A percentile compares a stretch with the other conserved stretches of the same genome.
Conservation (phyloP, 2,329 filamentous ascomycete species). For the Sarocladiaceae sp. region DNA sequence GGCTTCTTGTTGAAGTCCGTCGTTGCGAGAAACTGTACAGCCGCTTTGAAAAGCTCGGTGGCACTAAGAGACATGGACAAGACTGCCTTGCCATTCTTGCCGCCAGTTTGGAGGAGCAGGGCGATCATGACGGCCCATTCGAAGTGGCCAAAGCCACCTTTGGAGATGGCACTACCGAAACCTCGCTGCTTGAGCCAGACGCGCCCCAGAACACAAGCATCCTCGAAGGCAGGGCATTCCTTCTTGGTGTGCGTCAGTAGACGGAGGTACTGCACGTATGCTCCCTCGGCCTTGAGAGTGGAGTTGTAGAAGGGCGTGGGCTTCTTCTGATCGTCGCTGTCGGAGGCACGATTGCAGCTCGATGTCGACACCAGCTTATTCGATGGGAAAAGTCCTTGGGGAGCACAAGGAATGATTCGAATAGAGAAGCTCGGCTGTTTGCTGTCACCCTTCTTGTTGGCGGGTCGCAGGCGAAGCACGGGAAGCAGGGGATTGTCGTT, state of each 20-base stretch:
- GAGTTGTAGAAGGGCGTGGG: slow-evolving; percentile 86
- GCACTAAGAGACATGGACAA: slow-evolving; percentile 78
- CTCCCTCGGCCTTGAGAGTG: slow-evolving; percentile 70
- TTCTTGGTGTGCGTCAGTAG: slow-evolving; percentile 64
- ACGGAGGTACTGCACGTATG: slow-evolving; percentile 68
- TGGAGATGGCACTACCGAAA: slow-evolving; percentile 60
- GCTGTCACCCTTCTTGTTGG: slow-evolving; percentile 7
- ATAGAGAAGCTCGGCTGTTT: slow-evolving; percentile 48
- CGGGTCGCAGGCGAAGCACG: slow-evolving; percentile 43
- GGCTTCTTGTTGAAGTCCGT: slow-evolving; percentile 66
- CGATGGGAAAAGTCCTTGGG: slow-evolving; percentile 61
- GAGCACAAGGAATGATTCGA: slow-evolving; percentile 69
- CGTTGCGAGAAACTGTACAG: slow-evolving; percentile 76
- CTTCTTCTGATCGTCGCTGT: slow-evolving; percentile 35
- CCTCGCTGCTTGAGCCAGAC: slow-evolving; percentile 88
- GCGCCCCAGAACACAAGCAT: slow-evolving; percentile 79
- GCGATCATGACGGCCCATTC: slow-evolving; percentile 83
- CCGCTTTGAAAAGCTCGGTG: slow-evolving; percentile 91
- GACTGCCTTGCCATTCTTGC: slow-evolving; percentile 61
- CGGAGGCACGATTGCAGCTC: slow-evolving; percentile 60
- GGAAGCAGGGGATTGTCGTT: slow-evolving; percentile 74
- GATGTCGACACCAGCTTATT: slow-evolving; percentile 64
- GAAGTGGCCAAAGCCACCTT: slow-evolving; percentile 86
- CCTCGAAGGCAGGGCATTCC: slow-evolving; percentile 65
- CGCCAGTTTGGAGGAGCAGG: slow-evolving; percentile 72